Evolutionary conservation across 2,329 filamentous ascomycete species (phyloP).

Genomic region (Orbilia oligospora): DNA sequence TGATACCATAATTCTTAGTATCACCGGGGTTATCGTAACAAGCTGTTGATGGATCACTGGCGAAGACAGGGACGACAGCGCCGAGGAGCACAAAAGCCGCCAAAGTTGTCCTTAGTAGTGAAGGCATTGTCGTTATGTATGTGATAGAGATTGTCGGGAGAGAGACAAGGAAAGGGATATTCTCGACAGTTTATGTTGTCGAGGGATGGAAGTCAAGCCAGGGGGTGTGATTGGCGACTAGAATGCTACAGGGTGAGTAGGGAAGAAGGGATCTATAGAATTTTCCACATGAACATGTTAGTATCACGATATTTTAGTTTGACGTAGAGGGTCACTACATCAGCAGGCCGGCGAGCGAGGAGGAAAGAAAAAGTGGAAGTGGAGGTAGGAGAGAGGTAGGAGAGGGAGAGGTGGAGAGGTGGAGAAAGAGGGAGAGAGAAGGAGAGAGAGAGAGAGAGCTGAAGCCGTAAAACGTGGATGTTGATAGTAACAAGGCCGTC

Average conservation of each 20-base stretch:
- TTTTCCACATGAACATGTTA: conserved; percentile 15
- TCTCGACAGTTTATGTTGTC: conserved; percentile 30
- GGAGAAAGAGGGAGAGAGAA: background rate
- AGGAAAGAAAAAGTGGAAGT: conserved; percentile 3
- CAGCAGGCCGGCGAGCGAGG: background rate
- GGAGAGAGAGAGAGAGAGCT: conserved; percentile 9
- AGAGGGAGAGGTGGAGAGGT: background rate
- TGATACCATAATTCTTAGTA: conserved; percentile 36
- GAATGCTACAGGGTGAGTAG: conserved; percentile 11
- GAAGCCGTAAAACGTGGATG: background rate
- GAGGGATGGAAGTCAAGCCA: conserved; percentile 22
- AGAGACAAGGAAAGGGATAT: conserved; percentile 13
- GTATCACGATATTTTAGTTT: background rate
- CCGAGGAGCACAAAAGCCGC: conserved; percentile 41
- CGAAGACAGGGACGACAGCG: conserved; percentile 35
- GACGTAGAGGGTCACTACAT: background rate
- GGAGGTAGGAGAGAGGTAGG: background rate
- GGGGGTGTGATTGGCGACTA: conserved; percentile 6
- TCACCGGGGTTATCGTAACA: conserved; percentile 50
- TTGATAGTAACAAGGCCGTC: conserved; percentile 2
- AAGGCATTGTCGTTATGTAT: conserved; percentile 39
- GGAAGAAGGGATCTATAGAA: conserved; percentile 15
- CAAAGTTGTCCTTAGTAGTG: conserved; percentile 50
- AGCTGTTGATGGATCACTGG: conserved; percentile 3
- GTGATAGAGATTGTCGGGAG: conserved; percentile 14